Conservation (phyloP, 306 rosid species). For the Quercus alba region DNA sequence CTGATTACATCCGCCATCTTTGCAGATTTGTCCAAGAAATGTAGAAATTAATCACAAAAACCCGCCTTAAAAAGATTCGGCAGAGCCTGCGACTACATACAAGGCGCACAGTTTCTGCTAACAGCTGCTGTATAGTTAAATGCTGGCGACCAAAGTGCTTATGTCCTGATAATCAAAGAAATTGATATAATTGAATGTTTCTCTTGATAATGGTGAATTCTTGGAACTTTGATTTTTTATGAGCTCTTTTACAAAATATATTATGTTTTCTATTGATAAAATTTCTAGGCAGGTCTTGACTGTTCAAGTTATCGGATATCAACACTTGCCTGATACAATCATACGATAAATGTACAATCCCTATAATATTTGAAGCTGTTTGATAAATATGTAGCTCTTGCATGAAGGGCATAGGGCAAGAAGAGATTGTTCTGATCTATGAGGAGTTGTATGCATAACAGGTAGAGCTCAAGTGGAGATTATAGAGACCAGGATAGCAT, state of each 20-base stretch:
- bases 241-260: slow-evolving; percentile 16
- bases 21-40: slow-evolving; percentile 78
- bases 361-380: too few relatives aligned
- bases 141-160: slow-evolving; percentile 27
- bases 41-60: slow-evolving; percentile 77
- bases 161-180: slow-evolving; percentile 30
- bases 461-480: too few relatives aligned
- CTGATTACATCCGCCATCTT: slow-evolving; percentile 88
- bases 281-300: background rate
- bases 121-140: slow-evolving; percentile 42
- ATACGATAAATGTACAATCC: too few relatives aligned
- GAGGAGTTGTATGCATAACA: too few relatives aligned
- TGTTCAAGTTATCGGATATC: background rate
- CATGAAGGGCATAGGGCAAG: too few relatives aligned
- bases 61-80: slow-evolving; percentile 64
- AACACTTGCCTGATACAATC: too few relatives aligned
- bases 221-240: slow-evolving; percentile 18
- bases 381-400: too few relatives aligned
- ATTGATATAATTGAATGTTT: slow-evolving; percentile 27
- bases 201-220: slow-evolving; percentile 12
- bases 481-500: too few relatives aligned
- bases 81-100: slow-evolving; percentile 33
- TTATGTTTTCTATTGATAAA: background rate
- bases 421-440: too few relatives aligned
- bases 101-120: slow-evolving; percentile 7